Base-by-base conservation (phyloP, 2,329 filamentous ascomycete genomes). In the Sporothrix inflata region DNA sequence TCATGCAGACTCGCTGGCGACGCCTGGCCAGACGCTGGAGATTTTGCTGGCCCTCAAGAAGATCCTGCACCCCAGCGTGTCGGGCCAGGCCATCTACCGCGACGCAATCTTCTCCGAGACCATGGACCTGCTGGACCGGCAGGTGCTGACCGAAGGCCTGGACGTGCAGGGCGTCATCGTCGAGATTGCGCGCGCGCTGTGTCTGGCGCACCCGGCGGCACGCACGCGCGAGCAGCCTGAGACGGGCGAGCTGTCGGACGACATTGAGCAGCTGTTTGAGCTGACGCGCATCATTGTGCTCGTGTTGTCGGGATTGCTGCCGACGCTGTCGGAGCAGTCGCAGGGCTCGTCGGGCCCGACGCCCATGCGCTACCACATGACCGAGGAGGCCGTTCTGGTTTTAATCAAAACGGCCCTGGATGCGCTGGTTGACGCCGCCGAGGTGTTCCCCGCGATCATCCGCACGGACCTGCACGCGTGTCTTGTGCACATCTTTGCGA, bases 251-350 rank as follows among this genome's bases (percentile, higher is more conserved):
- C 84, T 99, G 12, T 97, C 94, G 0, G 96, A 99, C 78, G 96
- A 99, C 79, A 97, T 99, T 74, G 96, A 99, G 79, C 96, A 99
- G 81, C 87, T 99, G 0, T 99, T 99, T 78, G 96, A 99, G 81
- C 86, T 99, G 63, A 99, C 96, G 0, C 89, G 96, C 75, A 97
- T 98, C 79, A 98, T 98, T 75, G 95, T 98, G 19, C 85, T 99
- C 9, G 95, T 98, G 1, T 86, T 99, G 38, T 92, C 94, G 0
- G 94, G 94, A 0, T 84, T 98, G 51, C 85, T 99, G 27, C 96
- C 97, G 4, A 97, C 95, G 74, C 84, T 97, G 4, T 89, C 89
- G 24, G 68, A 67, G 42, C 53, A 63, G 71, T 49, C 27, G 11
- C 68, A 51, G 3, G 55, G 60, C 30, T 53, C 55, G 45, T 47